A percentile compares a stretch with the other conserved stretches of the same genome.
phyloP scores from a whole-genome alignment of 768 basidiomycete genomes.

The Rhodotorula toruloides region DNA sequence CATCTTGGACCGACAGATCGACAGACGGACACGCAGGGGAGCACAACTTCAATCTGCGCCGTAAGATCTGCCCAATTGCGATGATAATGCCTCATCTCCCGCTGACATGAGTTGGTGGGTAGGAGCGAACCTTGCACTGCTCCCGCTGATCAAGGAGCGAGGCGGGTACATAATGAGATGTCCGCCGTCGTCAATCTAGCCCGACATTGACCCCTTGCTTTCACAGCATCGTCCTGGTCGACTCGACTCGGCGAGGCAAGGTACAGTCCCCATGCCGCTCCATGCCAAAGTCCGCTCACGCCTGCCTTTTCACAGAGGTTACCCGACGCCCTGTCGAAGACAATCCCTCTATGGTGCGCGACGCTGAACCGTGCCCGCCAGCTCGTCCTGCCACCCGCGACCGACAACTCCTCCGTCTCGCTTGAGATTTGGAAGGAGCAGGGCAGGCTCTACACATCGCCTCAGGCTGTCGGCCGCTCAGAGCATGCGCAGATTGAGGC shows the following conservation, averaged over 20 bases:
- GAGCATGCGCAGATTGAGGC: conserved; percentile 75
- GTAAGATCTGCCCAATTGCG: conserved; percentile 77
- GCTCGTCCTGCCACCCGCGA: conserved; percentile 11
- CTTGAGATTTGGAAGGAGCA: conserved; percentile 49
- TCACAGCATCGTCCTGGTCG: conserved; percentile 71
- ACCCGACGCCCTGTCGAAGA: conserved; percentile 89
- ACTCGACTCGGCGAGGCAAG: conserved; percentile 88
- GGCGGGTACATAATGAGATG: no score
- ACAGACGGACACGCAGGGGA: conserved; percentile 41
- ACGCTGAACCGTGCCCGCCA: conserved; percentile 61
- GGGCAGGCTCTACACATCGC: conserved; percentile 20
- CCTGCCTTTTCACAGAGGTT: conserved; percentile 53
- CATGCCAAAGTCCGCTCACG: not conserved
- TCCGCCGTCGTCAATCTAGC: no score
- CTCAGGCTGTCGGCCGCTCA: conserved; percentile 48
- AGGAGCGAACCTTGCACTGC: conserved; percentile 73
- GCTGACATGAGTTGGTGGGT: no score
- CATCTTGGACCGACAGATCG: conserved; percentile 14
- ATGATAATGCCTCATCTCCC: not conserved
- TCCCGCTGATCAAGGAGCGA: conserved; percentile 56
- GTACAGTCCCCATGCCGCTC: conserved; percentile 18
- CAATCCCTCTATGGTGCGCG: conserved; percentile 89
- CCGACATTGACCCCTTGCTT: conserved; percentile 1
- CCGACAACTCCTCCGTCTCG: conserved; percentile 47
- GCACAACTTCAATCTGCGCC: conserved; percentile 62